A percentile compares a stretch with the other conserved stretches of the same genome.
phyloP scores from a whole-genome alignment of 257 asterid genomes.

The Avicennia marina region DNA sequence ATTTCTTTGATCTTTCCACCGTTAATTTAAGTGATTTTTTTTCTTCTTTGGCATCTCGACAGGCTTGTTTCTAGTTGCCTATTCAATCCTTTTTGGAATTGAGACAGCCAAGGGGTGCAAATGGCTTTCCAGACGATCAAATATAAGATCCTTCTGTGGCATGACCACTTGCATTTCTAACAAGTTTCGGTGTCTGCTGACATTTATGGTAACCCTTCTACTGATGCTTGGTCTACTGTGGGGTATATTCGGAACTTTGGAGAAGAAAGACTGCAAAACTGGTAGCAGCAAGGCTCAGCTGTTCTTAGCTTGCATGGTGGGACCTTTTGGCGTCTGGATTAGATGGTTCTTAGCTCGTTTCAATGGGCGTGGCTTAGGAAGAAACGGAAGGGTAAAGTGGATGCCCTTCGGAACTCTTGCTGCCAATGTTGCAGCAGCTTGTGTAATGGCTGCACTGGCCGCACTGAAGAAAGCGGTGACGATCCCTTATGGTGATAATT shows the following conservation, averaged over 20 bases:
- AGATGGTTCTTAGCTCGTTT: conserved; percentile 81
- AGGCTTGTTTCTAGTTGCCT: conserved; percentile 72
- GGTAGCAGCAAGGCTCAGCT: conserved; percentile 52
- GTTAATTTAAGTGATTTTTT: not conserved
- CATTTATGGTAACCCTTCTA: conserved; percentile 32
- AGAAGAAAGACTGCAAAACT: conserved; percentile 31
- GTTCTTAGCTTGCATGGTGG: conserved; percentile 75
- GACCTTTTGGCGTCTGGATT: conserved; percentile 89
- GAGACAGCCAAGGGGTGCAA: conserved; percentile 65
- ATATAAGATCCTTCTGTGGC: not conserved
- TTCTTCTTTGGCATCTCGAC: conserved; percentile 4
- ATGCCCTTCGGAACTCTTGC: conserved; percentile 86
- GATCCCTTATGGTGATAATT: not conserved
- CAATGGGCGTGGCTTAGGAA: conserved; percentile 76
- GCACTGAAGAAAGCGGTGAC: conserved; percentile 59
- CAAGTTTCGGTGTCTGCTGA: not conserved
- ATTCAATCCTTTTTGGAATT: conserved; percentile 64
- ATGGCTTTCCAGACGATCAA: conserved; percentile 32
- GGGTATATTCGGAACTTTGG: conserved; percentile 42
- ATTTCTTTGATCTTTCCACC: not conserved
- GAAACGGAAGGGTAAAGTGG: conserved; percentile 56
- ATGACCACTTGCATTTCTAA: not conserved
- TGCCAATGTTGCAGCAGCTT: conserved; percentile 85
- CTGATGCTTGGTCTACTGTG: conserved; percentile 44
- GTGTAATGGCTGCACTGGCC: conserved; percentile 88